Conservation (phyloP, 768 basidiomycete species). For the Lactarius vividus region DNA sequence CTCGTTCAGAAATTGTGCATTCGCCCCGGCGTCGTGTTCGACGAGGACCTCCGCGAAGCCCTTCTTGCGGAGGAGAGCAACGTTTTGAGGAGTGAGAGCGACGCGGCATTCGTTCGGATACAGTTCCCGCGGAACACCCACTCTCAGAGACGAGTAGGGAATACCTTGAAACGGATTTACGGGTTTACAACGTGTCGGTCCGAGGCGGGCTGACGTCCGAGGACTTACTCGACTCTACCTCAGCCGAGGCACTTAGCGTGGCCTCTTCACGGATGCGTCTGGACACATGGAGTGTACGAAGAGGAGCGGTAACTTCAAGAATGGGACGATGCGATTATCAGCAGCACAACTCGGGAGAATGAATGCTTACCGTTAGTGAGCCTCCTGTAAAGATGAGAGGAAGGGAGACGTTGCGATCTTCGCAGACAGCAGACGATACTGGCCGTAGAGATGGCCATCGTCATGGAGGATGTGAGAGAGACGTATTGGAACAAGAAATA, state of each 20-base stretch:
- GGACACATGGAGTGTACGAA: slow-evolving; percentile 21
- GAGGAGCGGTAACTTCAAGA: slow-evolving; percentile 3
- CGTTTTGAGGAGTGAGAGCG: slow-evolving; percentile 78
- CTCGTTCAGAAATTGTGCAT: slow-evolving; percentile 78
- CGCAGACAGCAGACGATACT: slow-evolving; percentile 12
- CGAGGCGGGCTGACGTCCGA: background rate
- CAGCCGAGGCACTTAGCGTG: slow-evolving; percentile 2
- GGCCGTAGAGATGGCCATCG: slow-evolving; percentile 23
- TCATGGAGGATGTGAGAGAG: slow-evolving; percentile 12
- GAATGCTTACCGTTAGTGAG: slow-evolving; percentile 1
- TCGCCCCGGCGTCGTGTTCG: slow-evolving; percentile 65
- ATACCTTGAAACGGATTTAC: slow-evolving; percentile 36
- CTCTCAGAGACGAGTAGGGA: slow-evolving; percentile 68
- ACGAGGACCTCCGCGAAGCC: slow-evolving; percentile 74
- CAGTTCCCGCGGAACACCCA: slow-evolving; percentile 76
- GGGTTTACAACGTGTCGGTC: background rate
- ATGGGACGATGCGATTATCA: background rate
- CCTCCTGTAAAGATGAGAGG: slow-evolving; percentile 10
- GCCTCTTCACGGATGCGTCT: slow-evolving; percentile 9
- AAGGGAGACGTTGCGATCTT: slow-evolving; percentile 4
- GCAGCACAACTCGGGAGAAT: background rate
- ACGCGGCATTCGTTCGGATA: slow-evolving; percentile 80
- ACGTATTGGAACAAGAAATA: background rate
- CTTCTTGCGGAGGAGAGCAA: slow-evolving; percentile 72
- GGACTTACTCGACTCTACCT: slow-evolving; percentile 22